Base-by-base conservation (phyloP, 2,329 filamentous ascomycete genomes). In the Fusarium sp. region DNA sequence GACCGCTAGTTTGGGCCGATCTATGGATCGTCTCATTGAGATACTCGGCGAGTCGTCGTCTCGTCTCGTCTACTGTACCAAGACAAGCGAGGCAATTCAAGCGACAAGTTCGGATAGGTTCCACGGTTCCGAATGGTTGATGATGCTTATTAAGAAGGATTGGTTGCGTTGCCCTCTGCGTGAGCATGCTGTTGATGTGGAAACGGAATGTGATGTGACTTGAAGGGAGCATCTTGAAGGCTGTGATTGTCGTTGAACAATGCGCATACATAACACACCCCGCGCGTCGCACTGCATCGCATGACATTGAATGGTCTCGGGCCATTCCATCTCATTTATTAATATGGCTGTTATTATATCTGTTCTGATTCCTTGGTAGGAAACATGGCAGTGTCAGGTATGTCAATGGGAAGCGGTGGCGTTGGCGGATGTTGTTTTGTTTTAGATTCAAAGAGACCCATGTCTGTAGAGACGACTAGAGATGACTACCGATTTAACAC, bases 141-240 rank as follows among this genome's bases (percentile, higher is more conserved):
- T 35, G 38, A 30, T 37, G 63, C 46, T 61, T 67, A 67, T 58
- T 35, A 28, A 65, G 21, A 63, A n/a, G 23, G 46, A 61, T 38
- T 44, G n/a, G 23, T 10, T 50, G 59, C 37, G 57, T 63, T 63
- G 69, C 35, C 49, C 25, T 49, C 30, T 61, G n/a, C 37, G 28
- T 18, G 42, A 54, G 68, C 40, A 21, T 65, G 47, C 69, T 73
- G 60, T 72, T 73, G 61, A 71, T 71, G 67, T 53, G 67, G 68
- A 71, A 71, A 71, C 69, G 69, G 69, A 71, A 71, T 71, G 67
- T 71, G 57, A 67, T 58, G 32, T 43, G 37, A 57, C n/a, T 56
- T 38, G 43, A 61, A 71, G 68, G 67, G 66, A 66, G 67, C 37
- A 38, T 42, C 56, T 28, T 53, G 30, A 67, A 33, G 32, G 35